Conservation (phyloP, 768 basidiomycete genomes). For the Hygrophorus pudorinus region DNA sequence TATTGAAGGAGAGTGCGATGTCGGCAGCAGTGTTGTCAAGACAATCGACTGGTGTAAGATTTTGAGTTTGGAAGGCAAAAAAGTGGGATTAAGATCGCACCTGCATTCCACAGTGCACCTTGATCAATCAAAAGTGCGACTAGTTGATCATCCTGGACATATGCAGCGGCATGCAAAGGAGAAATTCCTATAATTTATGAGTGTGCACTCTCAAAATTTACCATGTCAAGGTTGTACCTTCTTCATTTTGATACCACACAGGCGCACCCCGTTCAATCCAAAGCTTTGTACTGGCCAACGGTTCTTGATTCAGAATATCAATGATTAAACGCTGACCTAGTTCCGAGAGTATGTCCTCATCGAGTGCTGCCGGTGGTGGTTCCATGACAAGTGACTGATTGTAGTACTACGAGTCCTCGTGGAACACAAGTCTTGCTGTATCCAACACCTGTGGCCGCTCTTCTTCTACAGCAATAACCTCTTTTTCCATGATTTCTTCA, state of each 20-base stretch:
- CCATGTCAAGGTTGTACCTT: no score
- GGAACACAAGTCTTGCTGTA: slow-evolving; percentile 32
- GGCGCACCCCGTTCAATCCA: slow-evolving; percentile 63
- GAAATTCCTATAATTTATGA: slow-evolving; percentile 45
- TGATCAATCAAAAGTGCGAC: slow-evolving; percentile 59
- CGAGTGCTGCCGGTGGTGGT: background rate
- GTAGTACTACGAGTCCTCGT: slow-evolving; percentile 29
- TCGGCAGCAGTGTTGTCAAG: slow-evolving; percentile 81
- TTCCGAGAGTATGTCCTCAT: slow-evolving; percentile 20
- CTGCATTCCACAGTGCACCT: slow-evolving; percentile 89
- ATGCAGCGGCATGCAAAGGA: slow-evolving; percentile 80
- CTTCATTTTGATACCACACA: slow-evolving; percentile 81
- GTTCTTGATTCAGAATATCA: slow-evolving; percentile 40
- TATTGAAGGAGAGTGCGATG: slow-evolving; percentile 80
- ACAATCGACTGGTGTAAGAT: slow-evolving; percentile 50
- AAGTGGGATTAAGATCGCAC: slow-evolving; percentile 25
- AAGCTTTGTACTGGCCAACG: slow-evolving; percentile 35
- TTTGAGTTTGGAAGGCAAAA: background rate
- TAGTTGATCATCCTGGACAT: slow-evolving; percentile 54
- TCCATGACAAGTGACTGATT: background rate
- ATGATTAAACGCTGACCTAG: slow-evolving; percentile 53
- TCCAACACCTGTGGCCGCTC: slow-evolving; percentile 15
- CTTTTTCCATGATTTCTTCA: slow-evolving; percentile 7
- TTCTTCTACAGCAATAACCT: background rate
- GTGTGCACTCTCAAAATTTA: no score